These are phyloP conservation scores for Brassica incana DNA, from an alignment of 345 rosid species.

Conservation along the genomic window DNA sequence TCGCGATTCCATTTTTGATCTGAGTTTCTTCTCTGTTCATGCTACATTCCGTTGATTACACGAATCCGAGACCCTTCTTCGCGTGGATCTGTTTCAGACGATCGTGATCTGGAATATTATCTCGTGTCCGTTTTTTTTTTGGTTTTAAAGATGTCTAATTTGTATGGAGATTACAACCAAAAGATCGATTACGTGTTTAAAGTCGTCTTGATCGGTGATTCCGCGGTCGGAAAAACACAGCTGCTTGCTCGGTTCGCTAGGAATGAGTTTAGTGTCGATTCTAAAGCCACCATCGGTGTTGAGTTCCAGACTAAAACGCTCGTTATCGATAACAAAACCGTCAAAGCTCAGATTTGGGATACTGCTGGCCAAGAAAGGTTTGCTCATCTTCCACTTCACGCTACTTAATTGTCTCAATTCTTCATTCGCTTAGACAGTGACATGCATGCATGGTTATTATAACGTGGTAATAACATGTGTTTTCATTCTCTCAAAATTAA, in stretches of 20 bases:
- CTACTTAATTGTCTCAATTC: not conserved
- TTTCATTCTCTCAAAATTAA: not conserved
- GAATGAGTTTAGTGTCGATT: conserved; percentile 1
- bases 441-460: not conserved
- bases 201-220: conserved; percentile 2
- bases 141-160: not conserved
- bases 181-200: not conserved
- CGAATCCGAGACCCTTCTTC: not conserved
- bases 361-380: conserved; percentile 9
- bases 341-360: conserved; percentile 9
- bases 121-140: not conserved
- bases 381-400: not conserved
- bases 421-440: not conserved
- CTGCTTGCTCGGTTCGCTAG: not conserved
- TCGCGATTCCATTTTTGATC: not conserved
- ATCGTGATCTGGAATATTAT: not conserved
- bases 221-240: not conserved
- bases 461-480: not conserved
- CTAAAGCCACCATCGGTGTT: conserved; percentile 6
- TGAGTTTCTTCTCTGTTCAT: not conserved
- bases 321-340: not conserved
- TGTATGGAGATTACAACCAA: not conserved
- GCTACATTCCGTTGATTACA: not conserved
- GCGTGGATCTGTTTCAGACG: not conserved
- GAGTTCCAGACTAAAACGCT: conserved; percentile 10